Evolutionary conservation across 106 monocot species (phyloP), one percentile per base, ranked within the genome.

Genomic region (Cymbidium sinense): DNA sequence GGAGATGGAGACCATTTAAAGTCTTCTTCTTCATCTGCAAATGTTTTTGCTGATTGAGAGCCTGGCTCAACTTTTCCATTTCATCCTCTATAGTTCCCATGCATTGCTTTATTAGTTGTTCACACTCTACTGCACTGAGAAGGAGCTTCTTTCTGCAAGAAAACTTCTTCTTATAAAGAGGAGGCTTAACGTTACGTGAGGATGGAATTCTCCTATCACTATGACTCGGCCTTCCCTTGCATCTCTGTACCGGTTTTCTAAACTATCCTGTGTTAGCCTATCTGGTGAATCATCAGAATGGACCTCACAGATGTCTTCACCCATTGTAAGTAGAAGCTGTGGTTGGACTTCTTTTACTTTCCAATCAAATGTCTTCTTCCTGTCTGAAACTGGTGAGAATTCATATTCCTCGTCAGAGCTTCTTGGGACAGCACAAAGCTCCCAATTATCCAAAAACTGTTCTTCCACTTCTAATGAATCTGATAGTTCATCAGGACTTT

Each of bases 1-100:
- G 27, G 25, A 67, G 73, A 28, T 58, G 88, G 43, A 61, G 75
- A 70, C 93, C 90, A 90, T 11, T 70, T 87, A 73, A 88, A 87
- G 58, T 88, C 76, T 69, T 85, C 70, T 52, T 25, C 31, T 80
- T 85, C 78, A 18, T 50, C 43, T n/a, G 39, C 33, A 41, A 55
- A 27, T 61, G 25, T 20, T n/a, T 74, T 43, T 64, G 31, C 39
- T 43, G 69, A 33, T 70, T 12, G 74, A 47, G 27, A 43, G 25
- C 12, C 44, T 47, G 44, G 7, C 41, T 85, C 44, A 70, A 18
- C 21, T 76, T 70, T 20, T 82, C 70, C 43, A 80, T 79, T 72
- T 85, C 80, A 58, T 70, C 9, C 76, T 83, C 73, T 23, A 87
- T 87, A 23, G 79, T 82, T 28, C 79, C 78, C 61, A 88, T 83